Conservation (phyloP, 2,329 filamentous ascomycete species). For the Chaetomium sp. region DNA sequence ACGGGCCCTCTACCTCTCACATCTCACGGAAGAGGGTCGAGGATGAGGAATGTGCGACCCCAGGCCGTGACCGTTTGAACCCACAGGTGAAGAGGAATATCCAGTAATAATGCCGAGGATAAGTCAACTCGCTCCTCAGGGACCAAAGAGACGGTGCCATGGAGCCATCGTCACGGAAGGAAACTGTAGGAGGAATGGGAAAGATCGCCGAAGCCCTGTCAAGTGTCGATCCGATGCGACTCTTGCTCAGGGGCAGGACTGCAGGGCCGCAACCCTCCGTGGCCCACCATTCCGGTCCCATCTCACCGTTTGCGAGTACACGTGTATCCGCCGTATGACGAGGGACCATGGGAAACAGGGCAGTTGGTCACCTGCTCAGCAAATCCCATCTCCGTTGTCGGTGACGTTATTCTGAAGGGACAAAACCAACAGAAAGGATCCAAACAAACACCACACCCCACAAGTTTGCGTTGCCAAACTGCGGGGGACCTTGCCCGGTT, state of each 20-base stretch:
- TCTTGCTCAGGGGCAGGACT: constrained; percentile 18
- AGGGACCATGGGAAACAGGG: not conserved
- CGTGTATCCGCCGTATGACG: too few species aligned
- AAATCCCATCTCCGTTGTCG: constrained; percentile 4
- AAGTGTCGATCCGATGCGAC: constrained; percentile 27
- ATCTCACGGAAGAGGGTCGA: not conserved
- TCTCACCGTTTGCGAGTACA: constrained; percentile 3
- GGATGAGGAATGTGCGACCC: constrained; percentile 4
- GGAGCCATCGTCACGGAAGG: constrained; percentile 1
- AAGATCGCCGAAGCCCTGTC: constrained; percentile 20
- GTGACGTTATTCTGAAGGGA: not conserved
- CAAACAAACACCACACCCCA: not conserved
- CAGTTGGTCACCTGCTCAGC: not conserved
- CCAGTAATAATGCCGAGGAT: constrained; percentile 5
- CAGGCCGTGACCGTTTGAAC: not conserved
- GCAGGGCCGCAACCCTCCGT: not conserved
- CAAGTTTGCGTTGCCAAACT: not conserved
- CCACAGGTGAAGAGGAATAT: constrained; percentile 2
- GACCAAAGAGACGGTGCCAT: not conserved
- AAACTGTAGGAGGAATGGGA: constrained; percentile 8
- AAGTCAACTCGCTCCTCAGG: constrained; percentile 7
- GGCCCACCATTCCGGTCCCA: constrained; percentile 9
- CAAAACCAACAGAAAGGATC: not conserved
- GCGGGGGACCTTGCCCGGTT: not conserved
- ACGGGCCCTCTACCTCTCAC: not conserved